Base-by-base conservation (phyloP, 2,329 filamentous ascomycete genomes). In the Venturia aucupariae region DNA sequence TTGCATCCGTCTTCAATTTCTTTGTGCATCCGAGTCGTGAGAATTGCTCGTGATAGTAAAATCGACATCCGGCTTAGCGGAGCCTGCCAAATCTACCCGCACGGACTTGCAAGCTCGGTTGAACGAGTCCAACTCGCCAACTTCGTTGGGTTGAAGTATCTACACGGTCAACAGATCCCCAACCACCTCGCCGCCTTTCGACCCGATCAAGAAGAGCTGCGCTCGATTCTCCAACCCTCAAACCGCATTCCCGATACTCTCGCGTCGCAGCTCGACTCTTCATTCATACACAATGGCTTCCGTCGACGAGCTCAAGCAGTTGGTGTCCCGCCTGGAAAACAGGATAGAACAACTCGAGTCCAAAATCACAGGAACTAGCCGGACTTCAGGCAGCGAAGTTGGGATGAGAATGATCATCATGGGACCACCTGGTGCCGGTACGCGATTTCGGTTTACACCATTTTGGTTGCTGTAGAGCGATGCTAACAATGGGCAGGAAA, bases 371-470 rank as follows among this genome's bases (percentile, higher is more conserved):
- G 76, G 77, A 65, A 70, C 71, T 64, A 68, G 67, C 38, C 69
- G 72, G 62, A 69, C 69, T 57, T 67, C 69, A 32, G 59, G 70
- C 71, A 76, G 73, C 74, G 81, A 70, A 75, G 88, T 70, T 84
- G 89, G 74, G 38, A 85, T 99, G 78, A 89, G 94, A 80, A 96
- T 99, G 90, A 92, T 99, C 73, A 82, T 99, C 74, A 97, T 99
- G 81, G 94, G 94, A 44, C 94, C 94, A 75, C 94, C 94, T 65
- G 94, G 94, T 78, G 94, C 94, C 78, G 94, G 94, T 97, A 85
- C 72, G 89, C 81, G 22, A 57, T 59, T 64, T 64, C 46, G 46
- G 19, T 61, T 62, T 67, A 70, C 69, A 57, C 13, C 13, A 3
- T 35, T 19, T 3, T 35, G 15, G 51, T 65, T 66, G 30, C 67